A percentile compares a stretch with the other conserved stretches of the same genome.
phyloP scores from a whole-genome alignment of 345 rosid genomes.

The Brassica nigra region DNA sequence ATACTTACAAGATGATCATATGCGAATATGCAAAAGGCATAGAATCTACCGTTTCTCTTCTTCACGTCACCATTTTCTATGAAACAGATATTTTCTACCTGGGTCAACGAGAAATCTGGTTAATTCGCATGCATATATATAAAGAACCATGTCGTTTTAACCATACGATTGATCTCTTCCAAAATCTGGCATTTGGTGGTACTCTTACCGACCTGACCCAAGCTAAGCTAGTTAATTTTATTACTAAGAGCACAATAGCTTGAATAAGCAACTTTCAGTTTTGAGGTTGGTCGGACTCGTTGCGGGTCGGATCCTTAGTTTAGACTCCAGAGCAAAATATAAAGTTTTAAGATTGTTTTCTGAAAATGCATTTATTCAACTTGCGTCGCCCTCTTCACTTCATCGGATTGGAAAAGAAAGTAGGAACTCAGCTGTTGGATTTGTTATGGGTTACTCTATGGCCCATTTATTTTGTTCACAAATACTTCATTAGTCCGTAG shows the following conservation, averaged over 20 bases:
- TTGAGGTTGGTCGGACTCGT: not conserved
- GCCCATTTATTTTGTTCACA: no score
- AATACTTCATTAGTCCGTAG: no score
- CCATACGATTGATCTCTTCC: not conserved
- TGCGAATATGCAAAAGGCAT: not conserved
- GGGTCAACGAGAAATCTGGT: no score
- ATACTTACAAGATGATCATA: not conserved
- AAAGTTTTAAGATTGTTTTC: no score
- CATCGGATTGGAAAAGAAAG: no score
- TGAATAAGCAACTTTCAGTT: not conserved
- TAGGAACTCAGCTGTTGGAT: no score
- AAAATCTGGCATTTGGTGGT: not conserved
- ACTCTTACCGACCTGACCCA: not conserved
- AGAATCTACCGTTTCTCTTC: not conserved
- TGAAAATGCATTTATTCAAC: no score
- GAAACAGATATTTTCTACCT: no score
- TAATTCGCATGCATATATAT: not conserved
- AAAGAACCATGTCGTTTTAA: not conserved
- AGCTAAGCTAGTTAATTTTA: not conserved
- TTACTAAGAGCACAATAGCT: not conserved
- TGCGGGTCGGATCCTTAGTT: not conserved
- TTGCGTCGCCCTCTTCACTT: no score
- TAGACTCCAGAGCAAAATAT: no score
- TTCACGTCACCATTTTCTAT: no score
- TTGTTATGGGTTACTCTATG: no score